Base-by-base conservation (phyloP, 495 filamentous ascomycete genomes). In the Echria macrotheca region DNA sequence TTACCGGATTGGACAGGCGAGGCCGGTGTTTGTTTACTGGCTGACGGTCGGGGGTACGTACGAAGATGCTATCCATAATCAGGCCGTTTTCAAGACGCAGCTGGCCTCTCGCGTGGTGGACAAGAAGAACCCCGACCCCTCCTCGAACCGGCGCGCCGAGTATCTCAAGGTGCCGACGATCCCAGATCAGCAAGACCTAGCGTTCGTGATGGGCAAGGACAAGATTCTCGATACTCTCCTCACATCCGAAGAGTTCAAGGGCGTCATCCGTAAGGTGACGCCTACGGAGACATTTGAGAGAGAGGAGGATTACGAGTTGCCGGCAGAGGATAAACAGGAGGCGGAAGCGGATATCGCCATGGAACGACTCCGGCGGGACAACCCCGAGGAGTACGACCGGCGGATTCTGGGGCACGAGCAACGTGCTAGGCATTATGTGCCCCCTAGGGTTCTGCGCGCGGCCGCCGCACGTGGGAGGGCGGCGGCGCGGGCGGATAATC, bases 11-110 rank as follows among this genome's bases (percentile, higher is more conserved):
- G 91, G 91, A 0, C 91, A 97, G 58, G 66, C 63, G 14, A 96
- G 95, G 54, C 73, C 75, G 1, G 90, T 95, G 1, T 95, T 74
- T 64, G 88, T 96, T 2, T 97, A 97, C 60, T 85, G 86, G n/a
- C 80, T 97, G 44, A 67, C 85, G 18, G 69, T 80, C 11, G 87
- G 81, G 4, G 91, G 90, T 2, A 95, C 90, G 0, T 88, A 82
- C 58, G 89, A 96, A 59, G 77, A 83, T 21, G 70, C 71, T 1
- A 67, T 91, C 15, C 78, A 85, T 47, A 87, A 89, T 58, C 79
- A 77, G 35, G 73, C 82, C 1, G 59, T 89, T 14, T 94, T 85
- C 74, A 97, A 97, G 59, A 80, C 71, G 15, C 86, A 94, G 55
- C 71, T 96, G 37, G 78, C 89, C 0, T 75, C 74, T 17, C 78